Conservation (phyloP, 2,329 filamentous ascomycete species). For the Cryphonectria parasitica region DNA sequence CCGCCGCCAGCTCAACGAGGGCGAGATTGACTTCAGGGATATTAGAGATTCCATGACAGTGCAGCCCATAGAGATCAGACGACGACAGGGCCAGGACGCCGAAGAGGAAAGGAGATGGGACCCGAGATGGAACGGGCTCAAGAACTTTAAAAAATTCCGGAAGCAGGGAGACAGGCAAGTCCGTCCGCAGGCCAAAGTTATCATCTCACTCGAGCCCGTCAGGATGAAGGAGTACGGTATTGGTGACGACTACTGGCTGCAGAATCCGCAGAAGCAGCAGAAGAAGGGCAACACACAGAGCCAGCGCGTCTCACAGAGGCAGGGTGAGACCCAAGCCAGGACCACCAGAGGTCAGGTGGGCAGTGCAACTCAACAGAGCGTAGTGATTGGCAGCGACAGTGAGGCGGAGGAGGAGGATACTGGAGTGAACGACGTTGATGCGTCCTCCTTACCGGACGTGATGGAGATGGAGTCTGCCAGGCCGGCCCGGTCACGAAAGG, state of each 20-base stretch:
- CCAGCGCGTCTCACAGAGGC: conserved; percentile 15
- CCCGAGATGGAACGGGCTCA: conserved; percentile 87
- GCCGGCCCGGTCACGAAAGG: conserved; percentile 37
- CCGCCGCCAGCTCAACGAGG: conserved; percentile 54
- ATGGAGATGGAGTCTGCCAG: conserved; percentile 31
- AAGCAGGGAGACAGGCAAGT: conserved; percentile 52
- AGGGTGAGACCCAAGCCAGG: conserved; percentile 1
- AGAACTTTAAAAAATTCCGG: conserved; percentile 92
- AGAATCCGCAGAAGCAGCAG: conserved; percentile 48
- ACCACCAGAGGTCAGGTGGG: neutral
- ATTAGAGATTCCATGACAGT: conserved; percentile 77
- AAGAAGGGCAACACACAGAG: conserved; percentile 36
- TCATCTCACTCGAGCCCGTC: conserved; percentile 74
- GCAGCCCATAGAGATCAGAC: conserved; percentile 72
- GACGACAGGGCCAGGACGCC: conserved; percentile 45
- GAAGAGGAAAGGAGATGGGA: conserved; percentile 69
- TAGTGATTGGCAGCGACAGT: conserved; percentile 44
- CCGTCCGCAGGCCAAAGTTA: conserved; percentile 49
- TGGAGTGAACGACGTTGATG: conserved; percentile 23
- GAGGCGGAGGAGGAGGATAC: conserved; percentile 33
- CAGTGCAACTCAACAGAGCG: conserved; percentile 27
- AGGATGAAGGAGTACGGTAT: conserved; percentile 73
- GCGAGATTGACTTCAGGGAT: conserved; percentile 70
- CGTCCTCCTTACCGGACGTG: conserved; percentile 27
- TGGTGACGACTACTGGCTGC: conserved; percentile 77